Evolutionary conservation across 129 eudicot genomes (phyloP), one percentile per base, ranked within the genome.

Genomic region (Glebionis coronaria): DNA sequence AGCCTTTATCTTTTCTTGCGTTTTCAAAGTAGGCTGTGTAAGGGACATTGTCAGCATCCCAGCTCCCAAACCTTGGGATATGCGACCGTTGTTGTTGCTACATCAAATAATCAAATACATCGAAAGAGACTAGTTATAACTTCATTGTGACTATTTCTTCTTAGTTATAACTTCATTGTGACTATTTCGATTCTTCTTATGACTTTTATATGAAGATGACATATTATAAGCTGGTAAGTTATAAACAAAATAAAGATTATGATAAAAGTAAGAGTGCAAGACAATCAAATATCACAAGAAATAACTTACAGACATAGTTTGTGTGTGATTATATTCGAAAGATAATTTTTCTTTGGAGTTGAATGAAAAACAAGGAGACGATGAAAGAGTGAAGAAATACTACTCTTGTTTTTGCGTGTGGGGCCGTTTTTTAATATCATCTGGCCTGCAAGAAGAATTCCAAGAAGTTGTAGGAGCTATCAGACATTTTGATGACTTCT

Each of bases 1-100:
- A 49, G 25, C 82, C 80, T 73, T 80, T 84, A 31, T 85, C 86
- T 69, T 76, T 84, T 14, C 96, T 81, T 0, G 96, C 91, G 61
- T 72, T 85, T 62, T 88, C 91, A 57, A 88, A 88, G 76, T 77
- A 82, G 31, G 86, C 88, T 2, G 96, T 82, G 76, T 84, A 88
- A 4, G 91, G 96, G 23, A 88, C 88, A 58, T 88, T 85, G 55
- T 88, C 96, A 20, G 79, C 84, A 21, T 85, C 96, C 91, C 96
- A 88, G 23, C 87, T 82, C 21, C 96, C 96, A 68, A 88, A 88
- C 67, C 80, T 84, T 0, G 96, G 96, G 59, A 88, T 83, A 63
- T 88, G 90, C 16, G 91, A 73, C 56, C 63, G 71, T 42, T 84
- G 77, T 45, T 84, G 75, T 19, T 88, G 85, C 71, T 88, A 82